Evolutionary conservation across 2,329 filamentous ascomycete genomes (phyloP).

Genomic region (Samsoniella hepiali): DNA sequence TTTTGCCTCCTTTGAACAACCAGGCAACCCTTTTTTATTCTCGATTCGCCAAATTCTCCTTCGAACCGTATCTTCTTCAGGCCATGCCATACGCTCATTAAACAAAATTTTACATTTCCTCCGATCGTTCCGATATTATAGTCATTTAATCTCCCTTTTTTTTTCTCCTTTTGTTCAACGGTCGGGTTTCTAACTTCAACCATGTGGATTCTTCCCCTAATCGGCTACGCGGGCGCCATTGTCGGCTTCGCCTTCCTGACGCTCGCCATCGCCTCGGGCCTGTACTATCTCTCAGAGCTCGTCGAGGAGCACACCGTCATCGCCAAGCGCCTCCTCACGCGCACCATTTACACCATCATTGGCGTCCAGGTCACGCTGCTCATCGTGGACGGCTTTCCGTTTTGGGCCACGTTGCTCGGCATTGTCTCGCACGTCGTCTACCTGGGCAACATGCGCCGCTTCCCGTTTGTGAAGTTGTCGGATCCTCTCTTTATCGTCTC

Average conservation of each 20-base stretch:
- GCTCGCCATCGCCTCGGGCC: constrained; percentile 91
- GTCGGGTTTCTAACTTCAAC: constrained; percentile 29
- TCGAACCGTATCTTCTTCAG: background rate
- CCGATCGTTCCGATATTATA: background rate
- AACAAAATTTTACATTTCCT: background rate
- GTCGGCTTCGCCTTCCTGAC: constrained; percentile 93
- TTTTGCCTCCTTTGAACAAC: background rate
- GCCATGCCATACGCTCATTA: constrained; percentile 17
- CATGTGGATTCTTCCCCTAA: constrained; percentile 94
- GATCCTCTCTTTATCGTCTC: constrained; percentile 85
- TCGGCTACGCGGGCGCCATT: constrained; percentile 84
- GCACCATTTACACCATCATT: constrained; percentile 81
- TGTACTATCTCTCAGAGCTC: constrained; percentile 97
- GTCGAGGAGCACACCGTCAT: constrained; percentile 97
- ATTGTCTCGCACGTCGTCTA: constrained; percentile 82
- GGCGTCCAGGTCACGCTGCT: constrained; percentile 70
- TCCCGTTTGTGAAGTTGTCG: constrained; percentile 75
- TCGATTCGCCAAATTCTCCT: background rate
- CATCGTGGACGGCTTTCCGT: constrained; percentile 81
- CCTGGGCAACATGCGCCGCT: constrained; percentile 74
- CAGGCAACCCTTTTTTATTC: background rate
- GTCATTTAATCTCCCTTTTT: no score
- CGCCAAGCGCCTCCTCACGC: constrained; percentile 80
- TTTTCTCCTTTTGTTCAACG: background rate
- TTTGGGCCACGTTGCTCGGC: constrained; percentile 69